These are phyloP conservation scores for Xerocomus cyaneibrunnescens DNA, from an alignment of 1,284 basidiomycete genomes.

Conservation along the genomic window DNA sequence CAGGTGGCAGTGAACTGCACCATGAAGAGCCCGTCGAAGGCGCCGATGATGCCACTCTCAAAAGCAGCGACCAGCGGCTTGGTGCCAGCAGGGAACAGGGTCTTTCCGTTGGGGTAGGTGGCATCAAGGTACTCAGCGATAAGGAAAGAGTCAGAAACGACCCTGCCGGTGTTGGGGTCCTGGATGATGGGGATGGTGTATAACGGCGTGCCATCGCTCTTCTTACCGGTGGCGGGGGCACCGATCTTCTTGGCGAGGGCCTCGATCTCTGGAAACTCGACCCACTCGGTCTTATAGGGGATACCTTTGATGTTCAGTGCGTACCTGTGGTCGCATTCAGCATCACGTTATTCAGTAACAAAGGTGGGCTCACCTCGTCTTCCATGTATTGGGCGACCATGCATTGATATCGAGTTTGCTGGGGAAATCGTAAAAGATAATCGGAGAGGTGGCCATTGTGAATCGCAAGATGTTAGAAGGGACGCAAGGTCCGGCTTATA, in stretches of 20 bases:
- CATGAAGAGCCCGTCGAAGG: conserved; percentile 14
- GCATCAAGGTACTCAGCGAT: conserved; percentile 43
- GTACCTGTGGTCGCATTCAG: conserved; percentile 26
- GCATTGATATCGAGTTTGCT: conserved; percentile 23
- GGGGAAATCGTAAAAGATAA: conserved; percentile 34
- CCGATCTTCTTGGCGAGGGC: conserved; percentile 31
- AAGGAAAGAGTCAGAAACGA: conserved; percentile 36
- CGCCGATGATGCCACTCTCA: conserved; percentile 17
- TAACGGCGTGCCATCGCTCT: conserved; percentile 27
- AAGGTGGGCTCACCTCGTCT: conserved; percentile 21
- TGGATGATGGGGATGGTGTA: conserved; percentile 43
- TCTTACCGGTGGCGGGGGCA: conserved; percentile 29
- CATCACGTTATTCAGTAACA: neutral
- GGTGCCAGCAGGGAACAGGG: conserved; percentile 31
- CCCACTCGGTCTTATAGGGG: conserved; percentile 40
- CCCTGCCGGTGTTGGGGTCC: conserved; percentile 30
- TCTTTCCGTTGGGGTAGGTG: conserved; percentile 31
- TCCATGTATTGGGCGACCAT: conserved; percentile 36
- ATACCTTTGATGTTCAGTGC: conserved; percentile 42
- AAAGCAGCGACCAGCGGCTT: conserved; percentile 27
- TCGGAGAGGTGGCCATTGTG: conserved; percentile 21
- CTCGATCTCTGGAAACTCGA: conserved; percentile 41
- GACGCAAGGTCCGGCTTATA: conserved; percentile 15
- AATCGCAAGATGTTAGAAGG: neutral
- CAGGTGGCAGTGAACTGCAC: conserved; percentile 18